Evolutionary conservation across 257 asterid genomes (phyloP).

Genomic region (Jacaranda mimosifolia): DNA sequence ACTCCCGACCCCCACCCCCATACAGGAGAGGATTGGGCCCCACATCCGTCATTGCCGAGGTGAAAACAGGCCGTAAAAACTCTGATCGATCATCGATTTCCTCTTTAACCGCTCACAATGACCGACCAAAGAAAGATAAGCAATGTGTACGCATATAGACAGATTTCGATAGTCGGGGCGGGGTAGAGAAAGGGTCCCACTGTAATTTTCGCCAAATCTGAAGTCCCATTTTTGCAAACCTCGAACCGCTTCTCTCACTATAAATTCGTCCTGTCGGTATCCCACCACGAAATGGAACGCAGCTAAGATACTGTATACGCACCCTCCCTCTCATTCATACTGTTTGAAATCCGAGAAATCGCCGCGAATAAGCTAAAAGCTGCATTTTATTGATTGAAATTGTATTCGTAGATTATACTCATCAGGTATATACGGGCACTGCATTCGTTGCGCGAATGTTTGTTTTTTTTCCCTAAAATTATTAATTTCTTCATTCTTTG

Average conservation of each 20-base stretch:
- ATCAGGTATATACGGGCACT: slow-evolving; percentile 50
- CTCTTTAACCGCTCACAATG: slow-evolving; percentile 22
- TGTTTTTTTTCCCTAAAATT: no score
- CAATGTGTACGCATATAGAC: background rate
- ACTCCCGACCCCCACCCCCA: slow-evolving; percentile 30
- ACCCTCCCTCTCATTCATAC: slow-evolving; percentile 16
- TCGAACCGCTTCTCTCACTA: slow-evolving; percentile 32
- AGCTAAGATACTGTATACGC: background rate
- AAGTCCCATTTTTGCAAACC: slow-evolving; percentile 41
- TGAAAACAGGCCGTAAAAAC: slow-evolving; percentile 31
- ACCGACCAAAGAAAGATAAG: background rate
- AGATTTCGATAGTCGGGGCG: background rate
- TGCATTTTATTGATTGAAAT: background rate
- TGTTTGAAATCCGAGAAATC: slow-evolving; percentile 35
- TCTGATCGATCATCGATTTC: slow-evolving; percentile 17
- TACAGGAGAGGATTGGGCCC: slow-evolving; percentile 15
- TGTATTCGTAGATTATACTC: slow-evolving; percentile 27
- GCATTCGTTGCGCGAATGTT: slow-evolving; percentile 39
- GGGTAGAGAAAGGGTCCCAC: slow-evolving; percentile 24
- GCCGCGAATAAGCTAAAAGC: slow-evolving; percentile 25
- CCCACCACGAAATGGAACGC: no score
- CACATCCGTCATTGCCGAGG: slow-evolving; percentile 12
- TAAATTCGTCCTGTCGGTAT: slow-evolving; percentile 39
- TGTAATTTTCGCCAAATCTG: slow-evolving; percentile 36
- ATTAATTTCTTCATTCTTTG: background rate